These are phyloP conservation scores for Thuidium tamariscinum DNA, from an alignment of 225 moss, liverwort and hornwort species.

Conservation along the genomic window DNA sequence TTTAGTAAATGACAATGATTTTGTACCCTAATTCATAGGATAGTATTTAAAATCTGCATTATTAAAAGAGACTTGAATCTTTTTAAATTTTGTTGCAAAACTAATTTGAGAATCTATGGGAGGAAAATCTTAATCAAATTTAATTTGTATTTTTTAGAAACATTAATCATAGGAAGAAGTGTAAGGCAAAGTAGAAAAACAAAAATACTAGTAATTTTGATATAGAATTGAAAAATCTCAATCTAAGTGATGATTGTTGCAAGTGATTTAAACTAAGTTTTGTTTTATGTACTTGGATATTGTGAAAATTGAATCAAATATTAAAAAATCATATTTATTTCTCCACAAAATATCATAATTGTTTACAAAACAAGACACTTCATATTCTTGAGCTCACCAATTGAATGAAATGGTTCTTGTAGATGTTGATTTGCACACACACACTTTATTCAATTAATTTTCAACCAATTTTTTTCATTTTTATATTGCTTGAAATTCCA, in stretches of 20 bases:
- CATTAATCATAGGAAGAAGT: fast-evolving
- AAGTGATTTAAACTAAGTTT: neutral
- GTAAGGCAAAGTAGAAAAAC: fast-evolving
- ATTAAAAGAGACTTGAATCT: neutral
- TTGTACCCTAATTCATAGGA: fast-evolving
- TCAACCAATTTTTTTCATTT: neutral
- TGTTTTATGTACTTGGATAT: fast-evolving
- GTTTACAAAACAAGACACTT: neutral
- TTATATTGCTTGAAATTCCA: fast-evolving
- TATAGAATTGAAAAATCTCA: neutral
- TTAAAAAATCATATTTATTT: neutral
- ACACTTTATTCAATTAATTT: too few relatives aligned
- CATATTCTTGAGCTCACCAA: too few relatives aligned
- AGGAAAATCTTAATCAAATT: too few relatives aligned
- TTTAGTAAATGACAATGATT: neutral
- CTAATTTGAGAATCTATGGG: fast-evolving
- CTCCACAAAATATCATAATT: neutral
- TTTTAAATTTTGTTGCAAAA: neutral
- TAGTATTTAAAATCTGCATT: neutral
- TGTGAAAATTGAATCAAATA: neutral
- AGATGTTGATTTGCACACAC: too few relatives aligned
- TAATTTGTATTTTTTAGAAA: too few relatives aligned
- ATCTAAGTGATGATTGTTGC: neutral
- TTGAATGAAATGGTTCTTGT: fast-evolving
- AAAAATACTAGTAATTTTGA: neutral